Conservation (phyloP, 768 basidiomycete species). For the Tricholoma flavovirens region DNA sequence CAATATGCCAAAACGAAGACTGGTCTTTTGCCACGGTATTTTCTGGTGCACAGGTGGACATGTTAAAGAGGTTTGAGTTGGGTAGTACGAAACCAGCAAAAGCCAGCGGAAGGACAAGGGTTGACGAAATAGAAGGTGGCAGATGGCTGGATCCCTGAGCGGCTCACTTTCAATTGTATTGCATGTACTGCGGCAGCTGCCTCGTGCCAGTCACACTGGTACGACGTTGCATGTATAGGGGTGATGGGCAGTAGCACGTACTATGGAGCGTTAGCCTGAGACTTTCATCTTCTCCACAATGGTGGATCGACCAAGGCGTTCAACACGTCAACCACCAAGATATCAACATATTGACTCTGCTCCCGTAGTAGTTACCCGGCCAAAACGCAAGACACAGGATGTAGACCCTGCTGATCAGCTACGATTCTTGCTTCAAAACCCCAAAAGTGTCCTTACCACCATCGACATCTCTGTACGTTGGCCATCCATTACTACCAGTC, state of each 20-base stretch:
- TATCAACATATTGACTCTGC: not conserved
- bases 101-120: not conserved
- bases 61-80: not conserved
- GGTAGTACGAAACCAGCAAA: too few relatives aligned
- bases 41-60: slow-evolving; percentile 36
- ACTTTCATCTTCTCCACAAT: slow-evolving; percentile 16
- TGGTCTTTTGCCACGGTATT: slow-evolving; percentile 52
- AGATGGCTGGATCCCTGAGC: too few relatives aligned
- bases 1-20: slow-evolving; percentile 55
- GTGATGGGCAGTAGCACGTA: too few relatives aligned
- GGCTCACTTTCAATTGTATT: too few relatives aligned
- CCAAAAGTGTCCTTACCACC: slow-evolving; percentile 43
- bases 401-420: slow-evolving; percentile 30
- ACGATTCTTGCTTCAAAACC: slow-evolving; percentile 35
- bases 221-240: too few relatives aligned
- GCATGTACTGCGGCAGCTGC: too few relatives aligned
- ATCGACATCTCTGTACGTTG: slow-evolving; percentile 47
- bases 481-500: not conserved
- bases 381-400: slow-evolving; percentile 26
- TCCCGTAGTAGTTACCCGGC: not conserved
- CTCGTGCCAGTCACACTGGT: too few relatives aligned
- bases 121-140: not conserved
- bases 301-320: slow-evolving; percentile 27
- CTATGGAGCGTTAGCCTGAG: slow-evolving; percentile 24
- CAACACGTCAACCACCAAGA: slow-evolving; percentile 16